Conservation (phyloP, 1,284 basidiomycete species). For the Leccinum laetum region DNA sequence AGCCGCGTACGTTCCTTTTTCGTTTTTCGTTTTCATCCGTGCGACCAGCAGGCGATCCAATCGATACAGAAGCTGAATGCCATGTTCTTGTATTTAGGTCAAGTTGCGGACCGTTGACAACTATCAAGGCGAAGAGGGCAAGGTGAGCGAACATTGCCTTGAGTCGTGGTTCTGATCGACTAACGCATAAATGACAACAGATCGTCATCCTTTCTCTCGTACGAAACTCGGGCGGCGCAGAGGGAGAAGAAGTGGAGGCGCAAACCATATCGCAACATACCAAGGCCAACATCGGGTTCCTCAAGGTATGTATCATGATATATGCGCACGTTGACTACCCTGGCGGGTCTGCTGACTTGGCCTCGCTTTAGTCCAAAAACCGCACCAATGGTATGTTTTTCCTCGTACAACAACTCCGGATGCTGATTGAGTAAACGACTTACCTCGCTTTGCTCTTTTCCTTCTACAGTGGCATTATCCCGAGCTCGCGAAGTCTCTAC, state of each 20-base stretch:
- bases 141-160: slow-evolving; percentile 27
- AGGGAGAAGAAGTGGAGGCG: slow-evolving; percentile 33
- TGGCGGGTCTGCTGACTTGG: not conserved
- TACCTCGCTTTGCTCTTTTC: not conserved
- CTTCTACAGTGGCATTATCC: slow-evolving; percentile 63
- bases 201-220: slow-evolving; percentile 74
- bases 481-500: slow-evolving; percentile 68
- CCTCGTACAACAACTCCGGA: not conserved
- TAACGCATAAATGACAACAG: slow-evolving; percentile 23
- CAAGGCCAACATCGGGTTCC: slow-evolving; percentile 61
- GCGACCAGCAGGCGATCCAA: not conserved
- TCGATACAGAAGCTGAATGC: not conserved
- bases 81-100: slow-evolving; percentile 40
- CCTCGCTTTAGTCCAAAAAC: slow-evolving; percentile 48
- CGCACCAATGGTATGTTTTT: slow-evolving; percentile 46
- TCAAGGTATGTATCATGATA: slow-evolving; percentile 44
- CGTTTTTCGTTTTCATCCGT: no score
- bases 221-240: slow-evolving; percentile 55
- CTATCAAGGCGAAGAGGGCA: slow-evolving; percentile 73
- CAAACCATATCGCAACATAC: slow-evolving; percentile 9
- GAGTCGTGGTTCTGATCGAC: not conserved
- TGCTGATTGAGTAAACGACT: not conserved
- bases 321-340: not conserved
- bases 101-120: slow-evolving; percentile 74
- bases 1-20: no score